Percentiles rank a stretch among this genome's conserved stretches.
Conservation (phyloP, 2,329 filamentous ascomycete genomes). For the Harringtonia aguacate region DNA sequence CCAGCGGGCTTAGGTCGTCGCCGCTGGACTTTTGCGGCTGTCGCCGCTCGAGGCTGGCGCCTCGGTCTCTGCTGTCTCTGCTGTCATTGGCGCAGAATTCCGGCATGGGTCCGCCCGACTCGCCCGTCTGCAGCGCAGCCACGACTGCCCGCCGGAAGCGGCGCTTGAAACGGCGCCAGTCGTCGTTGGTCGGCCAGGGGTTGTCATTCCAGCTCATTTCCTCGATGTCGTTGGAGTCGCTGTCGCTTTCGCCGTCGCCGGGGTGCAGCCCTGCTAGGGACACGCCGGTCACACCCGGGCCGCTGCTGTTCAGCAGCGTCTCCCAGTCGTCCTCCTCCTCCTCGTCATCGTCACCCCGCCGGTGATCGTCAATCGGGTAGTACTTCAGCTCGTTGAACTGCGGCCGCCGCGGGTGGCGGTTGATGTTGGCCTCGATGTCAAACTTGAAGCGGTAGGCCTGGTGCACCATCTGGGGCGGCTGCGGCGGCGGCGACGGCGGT, state of each 20-base stretch:
- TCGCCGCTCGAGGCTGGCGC: background rate
- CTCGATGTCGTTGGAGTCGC: background rate
- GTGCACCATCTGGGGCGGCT: conserved; percentile 26
- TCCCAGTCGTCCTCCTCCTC: conserved; percentile 15
- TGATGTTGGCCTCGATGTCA: conserved; percentile 34
- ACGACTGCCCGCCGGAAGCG: conserved; percentile 22
- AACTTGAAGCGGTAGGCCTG: conserved; percentile 35
- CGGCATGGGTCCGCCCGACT: no score
- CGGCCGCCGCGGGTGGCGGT: conserved; percentile 29
- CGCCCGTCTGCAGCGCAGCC: conserved; percentile 15
- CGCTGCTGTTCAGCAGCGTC: background rate
- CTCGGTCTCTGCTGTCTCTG: background rate
- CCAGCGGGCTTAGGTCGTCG: background rate
- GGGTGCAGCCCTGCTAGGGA: background rate
- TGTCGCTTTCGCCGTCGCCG: background rate
- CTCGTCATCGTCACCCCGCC: conserved; percentile 13
- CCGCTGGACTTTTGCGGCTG: no score
- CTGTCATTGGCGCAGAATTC: no score
- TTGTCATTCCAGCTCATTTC: no score
- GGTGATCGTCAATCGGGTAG: conserved; percentile 20
- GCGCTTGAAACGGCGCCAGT: conserved; percentile 25
- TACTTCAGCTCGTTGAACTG: conserved; percentile 28
- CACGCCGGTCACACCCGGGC: background rate
- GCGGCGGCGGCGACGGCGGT: background rate
- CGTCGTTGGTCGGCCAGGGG: conserved; percentile 28